phyloP scores from a whole-genome alignment of 2,329 filamentous ascomycete species.

The Tricladium varicosporioides region DNA sequence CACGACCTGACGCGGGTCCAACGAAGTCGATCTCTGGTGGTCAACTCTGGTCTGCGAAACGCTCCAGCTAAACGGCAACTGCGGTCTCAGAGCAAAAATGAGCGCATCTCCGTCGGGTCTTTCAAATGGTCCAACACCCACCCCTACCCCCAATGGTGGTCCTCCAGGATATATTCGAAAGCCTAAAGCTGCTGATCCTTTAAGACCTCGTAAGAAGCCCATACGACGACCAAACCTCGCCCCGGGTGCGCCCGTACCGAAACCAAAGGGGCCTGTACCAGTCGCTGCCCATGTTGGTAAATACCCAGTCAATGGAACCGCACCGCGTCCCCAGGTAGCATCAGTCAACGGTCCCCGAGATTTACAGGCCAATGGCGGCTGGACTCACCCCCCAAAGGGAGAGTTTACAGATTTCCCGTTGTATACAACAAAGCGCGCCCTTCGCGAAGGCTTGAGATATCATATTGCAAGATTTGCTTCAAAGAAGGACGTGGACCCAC shows the following conservation, averaged over 20 bases:
- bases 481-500: slow-evolving; percentile 66
- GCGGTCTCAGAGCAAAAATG: slow-evolving; percentile 28
- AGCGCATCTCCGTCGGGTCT: slow-evolving; percentile 44
- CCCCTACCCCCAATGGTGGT: slow-evolving; percentile 42
- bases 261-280: slow-evolving; percentile 20
- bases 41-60: no score
- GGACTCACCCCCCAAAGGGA: slow-evolving; percentile 43
- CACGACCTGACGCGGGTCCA: no score
- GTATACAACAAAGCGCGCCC: slow-evolving; percentile 76
- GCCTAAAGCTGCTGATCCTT: slow-evolving; percentile 55
- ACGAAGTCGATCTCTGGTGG: no score
- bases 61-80: no score
- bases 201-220: slow-evolving; percentile 60
- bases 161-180: slow-evolving; percentile 45
- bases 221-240: slow-evolving; percentile 36
- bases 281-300: slow-evolving; percentile 10
- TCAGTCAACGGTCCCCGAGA: no score
- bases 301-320: slow-evolving; percentile 21
- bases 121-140: slow-evolving; percentile 45
- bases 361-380: slow-evolving; percentile 42
- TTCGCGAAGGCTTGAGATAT: slow-evolving; percentile 77
- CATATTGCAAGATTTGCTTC: slow-evolving; percentile 77
- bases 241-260: slow-evolving; percentile 13
- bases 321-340: slow-evolving; percentile 5
- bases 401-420: slow-evolving; percentile 61